Evolutionary conservation across 306 rosid species (phyloP).

Genomic region (Acacia melanoxylon): DNA sequence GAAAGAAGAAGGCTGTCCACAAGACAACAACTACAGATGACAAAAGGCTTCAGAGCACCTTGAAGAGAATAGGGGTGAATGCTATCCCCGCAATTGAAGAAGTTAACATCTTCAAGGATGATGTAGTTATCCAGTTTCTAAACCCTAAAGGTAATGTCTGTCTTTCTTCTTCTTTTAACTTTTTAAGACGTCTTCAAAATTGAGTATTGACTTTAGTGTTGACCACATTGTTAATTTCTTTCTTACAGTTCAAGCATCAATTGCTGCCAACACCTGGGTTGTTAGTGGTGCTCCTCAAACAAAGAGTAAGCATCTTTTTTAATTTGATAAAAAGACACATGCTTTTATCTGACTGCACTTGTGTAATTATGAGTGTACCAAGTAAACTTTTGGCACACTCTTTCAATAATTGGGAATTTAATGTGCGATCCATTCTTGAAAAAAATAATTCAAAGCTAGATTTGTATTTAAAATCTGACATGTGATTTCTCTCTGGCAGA

Average conservation of each 20-base stretch:
- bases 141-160: conserved; percentile 76
- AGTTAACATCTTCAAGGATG: conserved; percentile 95
- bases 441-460: not conserved
- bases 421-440: not conserved
- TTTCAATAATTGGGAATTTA: not conserved
- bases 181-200: not conserved
- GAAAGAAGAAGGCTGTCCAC: conserved; percentile 99
- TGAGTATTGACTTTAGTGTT: not conserved
- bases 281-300: conserved; percentile 97
- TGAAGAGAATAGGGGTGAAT: conserved; percentile 97
- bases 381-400: not conserved
- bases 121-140: conserved; percentile 84
- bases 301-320: conserved; percentile 59
- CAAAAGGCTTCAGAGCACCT: conserved; percentile 95
- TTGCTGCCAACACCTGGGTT: conserved; percentile 99
- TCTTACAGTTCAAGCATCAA: conserved; percentile 93
- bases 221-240: not conserved
- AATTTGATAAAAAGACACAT: not conserved
- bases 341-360: not conserved
- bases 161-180: not conserved
- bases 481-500: conserved; percentile 48
- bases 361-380: not conserved
- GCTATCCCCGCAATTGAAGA: conserved; percentile 96
- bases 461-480: not conserved
- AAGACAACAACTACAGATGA: conserved; percentile 97